These are phyloP conservation scores for Tilletia walkeri DNA, from an alignment of 1,284 basidiomycete genomes.

Conservation along the genomic window DNA sequence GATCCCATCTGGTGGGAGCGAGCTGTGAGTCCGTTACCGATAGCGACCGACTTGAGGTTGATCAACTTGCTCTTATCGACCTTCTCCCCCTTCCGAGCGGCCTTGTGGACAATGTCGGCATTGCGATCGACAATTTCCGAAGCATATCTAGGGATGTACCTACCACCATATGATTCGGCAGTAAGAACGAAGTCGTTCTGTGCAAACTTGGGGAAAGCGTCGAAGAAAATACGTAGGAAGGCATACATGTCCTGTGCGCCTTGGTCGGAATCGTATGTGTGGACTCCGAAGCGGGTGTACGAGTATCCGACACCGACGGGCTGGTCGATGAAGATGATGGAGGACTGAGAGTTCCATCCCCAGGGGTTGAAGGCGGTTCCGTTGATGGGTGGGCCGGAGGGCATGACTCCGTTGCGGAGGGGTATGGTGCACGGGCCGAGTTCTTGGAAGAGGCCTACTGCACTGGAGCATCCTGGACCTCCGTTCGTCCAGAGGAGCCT, in stretches of 20 bases:
- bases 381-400: conserved; percentile 56
- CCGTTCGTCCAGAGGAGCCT: conserved; percentile 47
- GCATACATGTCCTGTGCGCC: conserved; percentile 55
- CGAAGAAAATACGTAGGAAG: conserved; percentile 57
- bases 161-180: conserved; percentile 61
- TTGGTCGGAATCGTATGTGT: conserved; percentile 50
- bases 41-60: conserved; percentile 75
- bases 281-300: conserved; percentile 68
- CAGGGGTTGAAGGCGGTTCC: conserved; percentile 66
- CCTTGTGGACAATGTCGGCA: conserved; percentile 57
- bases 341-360: conserved; percentile 67
- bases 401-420: conserved; percentile 23
- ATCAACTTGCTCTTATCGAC: conserved; percentile 60
- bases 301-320: conserved; percentile 71
- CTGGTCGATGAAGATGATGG: conserved; percentile 72
- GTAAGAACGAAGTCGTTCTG: conserved; percentile 47
- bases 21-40: conserved; percentile 66
- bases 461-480: conserved; percentile 56
- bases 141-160: conserved; percentile 80
- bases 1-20: conserved; percentile 32
- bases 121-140: conserved; percentile 78
- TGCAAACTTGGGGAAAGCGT: conserved; percentile 49
- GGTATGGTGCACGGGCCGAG: conserved; percentile 61
- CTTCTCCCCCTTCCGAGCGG: conserved; percentile 62
- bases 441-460: conserved; percentile 66